Conservation (phyloP, 2,329 filamentous ascomycete species). For the Beauveria sp. region DNA sequence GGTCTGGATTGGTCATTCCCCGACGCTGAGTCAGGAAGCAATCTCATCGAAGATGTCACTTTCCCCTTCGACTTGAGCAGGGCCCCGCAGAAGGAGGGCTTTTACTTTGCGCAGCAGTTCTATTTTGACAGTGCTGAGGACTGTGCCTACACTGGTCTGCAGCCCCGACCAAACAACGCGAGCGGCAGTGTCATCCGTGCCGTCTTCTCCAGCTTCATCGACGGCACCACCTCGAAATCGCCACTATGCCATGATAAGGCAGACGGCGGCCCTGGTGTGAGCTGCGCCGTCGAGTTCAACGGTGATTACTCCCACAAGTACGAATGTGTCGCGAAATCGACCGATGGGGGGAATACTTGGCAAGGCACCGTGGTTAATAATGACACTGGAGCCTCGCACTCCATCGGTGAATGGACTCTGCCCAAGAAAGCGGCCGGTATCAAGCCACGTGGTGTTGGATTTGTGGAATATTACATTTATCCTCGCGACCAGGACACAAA, state of each 20-base stretch:
- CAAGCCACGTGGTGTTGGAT: conserved; percentile 13
- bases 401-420: conserved; percentile 18
- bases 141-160: conserved; percentile 17
- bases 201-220: conserved; percentile 19
- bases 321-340: conserved; percentile 15
- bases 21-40: background rate
- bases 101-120: conserved; percentile 20
- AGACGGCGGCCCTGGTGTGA: conserved; percentile 20
- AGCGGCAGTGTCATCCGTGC: conserved; percentile 15
- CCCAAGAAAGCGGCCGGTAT: conserved; percentile 15
- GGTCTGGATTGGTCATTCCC: conserved; percentile 1
- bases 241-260: conserved; percentile 18
- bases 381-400: conserved; percentile 3
- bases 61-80: conserved; percentile 18
- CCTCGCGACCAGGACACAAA: conserved; percentile 7
- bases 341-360: conserved; percentile 15
- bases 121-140: conserved; percentile 2
- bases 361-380: conserved; percentile 17
- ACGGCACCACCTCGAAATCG: conserved; percentile 13
- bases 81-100: conserved; percentile 15
- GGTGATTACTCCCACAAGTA: conserved; percentile 17
- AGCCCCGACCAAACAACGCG: conserved; percentile 14
- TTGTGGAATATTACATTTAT: conserved; percentile 19
- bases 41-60: conserved; percentile 11
- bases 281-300: conserved; percentile 16